Percentiles rank a stretch among this genome's conserved stretches.
Conservation (phyloP, 306 rosid genomes). For the Amphicarpaea edgeworthii region DNA sequence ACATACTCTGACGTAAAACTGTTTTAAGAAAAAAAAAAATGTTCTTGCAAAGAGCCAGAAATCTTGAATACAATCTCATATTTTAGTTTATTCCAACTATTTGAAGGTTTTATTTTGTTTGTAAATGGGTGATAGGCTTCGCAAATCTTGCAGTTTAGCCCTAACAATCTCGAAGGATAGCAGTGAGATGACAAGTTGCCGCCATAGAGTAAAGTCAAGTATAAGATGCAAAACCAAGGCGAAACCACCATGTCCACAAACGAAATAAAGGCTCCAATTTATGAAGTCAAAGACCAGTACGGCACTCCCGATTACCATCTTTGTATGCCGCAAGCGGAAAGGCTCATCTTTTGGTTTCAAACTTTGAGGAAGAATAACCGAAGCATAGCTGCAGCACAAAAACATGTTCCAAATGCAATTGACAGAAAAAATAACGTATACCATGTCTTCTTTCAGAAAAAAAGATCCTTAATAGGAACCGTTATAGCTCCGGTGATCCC, state of each 20-base stretch:
- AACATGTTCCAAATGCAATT: not conserved
- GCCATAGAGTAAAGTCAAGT: not conserved
- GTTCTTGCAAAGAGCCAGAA: no score
- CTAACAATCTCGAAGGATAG: not conserved
- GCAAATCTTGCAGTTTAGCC: no score
- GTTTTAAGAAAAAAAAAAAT: not conserved
- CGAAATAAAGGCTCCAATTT: not conserved
- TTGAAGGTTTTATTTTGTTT: no score
- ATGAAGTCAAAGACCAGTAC: not conserved
- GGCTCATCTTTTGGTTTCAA: not conserved
- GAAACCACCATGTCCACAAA: not conserved
- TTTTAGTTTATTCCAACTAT: no score
- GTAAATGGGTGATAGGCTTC: no score
- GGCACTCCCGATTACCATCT: not conserved
- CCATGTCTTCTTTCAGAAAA: not conserved
- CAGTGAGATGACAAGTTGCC: not conserved
- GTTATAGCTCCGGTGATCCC: not conserved
- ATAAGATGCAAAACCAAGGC: not conserved
- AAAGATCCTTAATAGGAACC: not conserved
- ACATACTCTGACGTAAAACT: not conserved
- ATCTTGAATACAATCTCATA: no score
- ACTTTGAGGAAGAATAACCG: not conserved
- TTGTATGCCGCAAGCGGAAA: not conserved
- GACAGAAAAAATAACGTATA: not conserved
- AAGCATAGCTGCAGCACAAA: not conserved